These are phyloP conservation scores for Ceratobasidium sp. DNA, from an alignment of 1,284 basidiomycete species.

Conservation along the genomic window DNA sequence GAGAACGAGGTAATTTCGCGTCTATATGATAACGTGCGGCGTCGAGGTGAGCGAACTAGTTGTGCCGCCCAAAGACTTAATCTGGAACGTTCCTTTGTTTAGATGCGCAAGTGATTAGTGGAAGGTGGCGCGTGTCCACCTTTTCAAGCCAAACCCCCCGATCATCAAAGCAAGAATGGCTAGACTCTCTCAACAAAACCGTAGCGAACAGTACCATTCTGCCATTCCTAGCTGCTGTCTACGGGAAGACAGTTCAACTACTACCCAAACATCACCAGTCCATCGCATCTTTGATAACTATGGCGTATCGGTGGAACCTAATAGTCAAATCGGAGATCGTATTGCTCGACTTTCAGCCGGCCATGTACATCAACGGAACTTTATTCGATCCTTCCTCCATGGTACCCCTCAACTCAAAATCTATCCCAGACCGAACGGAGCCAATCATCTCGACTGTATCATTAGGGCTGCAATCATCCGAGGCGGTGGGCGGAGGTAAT, in stretches of 20 bases:
- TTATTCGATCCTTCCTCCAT: slow-evolving; percentile 23
- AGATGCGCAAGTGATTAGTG: slow-evolving; percentile 40
- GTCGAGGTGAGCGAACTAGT: slow-evolving; percentile 25
- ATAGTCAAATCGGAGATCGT: slow-evolving; percentile 37
- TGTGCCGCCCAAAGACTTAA: not conserved
- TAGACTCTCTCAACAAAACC: not conserved
- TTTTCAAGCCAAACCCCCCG: not conserved
- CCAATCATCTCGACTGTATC: slow-evolving; percentile 29
- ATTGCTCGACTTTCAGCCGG: slow-evolving; percentile 39
- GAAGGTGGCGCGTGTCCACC: slow-evolving; percentile 35
- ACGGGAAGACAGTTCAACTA: slow-evolving; percentile 11
- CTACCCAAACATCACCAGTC: slow-evolving; percentile 15
- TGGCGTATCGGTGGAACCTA: slow-evolving; percentile 36
- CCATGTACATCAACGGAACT: slow-evolving; percentile 22
- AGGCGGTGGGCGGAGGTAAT: slow-evolving; percentile 28
- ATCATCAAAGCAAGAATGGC: slow-evolving; percentile 17
- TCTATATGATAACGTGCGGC: slow-evolving; percentile 16
- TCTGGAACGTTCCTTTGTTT: not conserved
- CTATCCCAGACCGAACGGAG: slow-evolving; percentile 1
- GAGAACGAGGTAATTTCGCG: slow-evolving; percentile 6
- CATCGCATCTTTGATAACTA: slow-evolving; percentile 14
- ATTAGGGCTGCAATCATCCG: slow-evolving; percentile 29
- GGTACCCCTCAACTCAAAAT: not conserved
- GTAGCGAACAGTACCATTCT: not conserved
- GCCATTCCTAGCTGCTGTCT: slow-evolving; percentile 31